Evolutionary conservation across 495 filamentous ascomycete species (phyloP).

Genomic region (Margaritispora aquatica): DNA sequence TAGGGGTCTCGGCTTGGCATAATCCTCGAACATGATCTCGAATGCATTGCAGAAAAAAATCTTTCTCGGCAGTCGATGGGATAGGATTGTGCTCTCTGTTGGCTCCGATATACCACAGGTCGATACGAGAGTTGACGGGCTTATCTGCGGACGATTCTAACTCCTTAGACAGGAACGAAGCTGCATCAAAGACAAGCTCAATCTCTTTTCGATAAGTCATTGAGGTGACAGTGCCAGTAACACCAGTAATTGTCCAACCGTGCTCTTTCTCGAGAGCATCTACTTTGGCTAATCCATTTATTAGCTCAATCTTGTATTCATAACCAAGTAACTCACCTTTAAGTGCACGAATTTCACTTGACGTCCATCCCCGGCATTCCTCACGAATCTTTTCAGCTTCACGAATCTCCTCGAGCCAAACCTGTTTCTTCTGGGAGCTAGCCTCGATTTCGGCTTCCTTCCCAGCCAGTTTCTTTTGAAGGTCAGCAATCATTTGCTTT

Average conservation of each 20-base stretch:
- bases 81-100: slow-evolving; percentile 41
- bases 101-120: slow-evolving; percentile 48
- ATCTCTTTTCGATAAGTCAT: slow-evolving; percentile 77
- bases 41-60: slow-evolving; percentile 66
- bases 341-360: slow-evolving; percentile 64
- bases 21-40: slow-evolving; percentile 50
- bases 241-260: slow-evolving; percentile 75
- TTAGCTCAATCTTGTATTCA: background rate
- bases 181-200: slow-evolving; percentile 66
- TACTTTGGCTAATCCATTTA: slow-evolving; percentile 49
- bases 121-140: slow-evolving; percentile 33
- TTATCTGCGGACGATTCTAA: slow-evolving; percentile 11
- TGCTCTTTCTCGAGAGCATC: slow-evolving; percentile 58
- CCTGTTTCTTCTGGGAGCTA: slow-evolving; percentile 56
- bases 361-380: slow-evolving; percentile 84
- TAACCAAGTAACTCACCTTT: slow-evolving; percentile 48
- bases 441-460: slow-evolving; percentile 55
- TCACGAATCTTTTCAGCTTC: slow-evolving; percentile 80
- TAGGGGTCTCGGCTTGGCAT: slow-evolving; percentile 38
- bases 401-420: slow-evolving; percentile 65
- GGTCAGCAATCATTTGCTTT: slow-evolving; percentile 52
- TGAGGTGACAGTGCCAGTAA: slow-evolving; percentile 53
- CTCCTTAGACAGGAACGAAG: slow-evolving; percentile 42
- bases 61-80: slow-evolving; percentile 45
- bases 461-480: slow-evolving; percentile 56